These are phyloP conservation scores for Paecilomyces sp. DNA, from an alignment of 2,329 filamentous ascomycete genomes.

Conservation along the genomic window DNA sequence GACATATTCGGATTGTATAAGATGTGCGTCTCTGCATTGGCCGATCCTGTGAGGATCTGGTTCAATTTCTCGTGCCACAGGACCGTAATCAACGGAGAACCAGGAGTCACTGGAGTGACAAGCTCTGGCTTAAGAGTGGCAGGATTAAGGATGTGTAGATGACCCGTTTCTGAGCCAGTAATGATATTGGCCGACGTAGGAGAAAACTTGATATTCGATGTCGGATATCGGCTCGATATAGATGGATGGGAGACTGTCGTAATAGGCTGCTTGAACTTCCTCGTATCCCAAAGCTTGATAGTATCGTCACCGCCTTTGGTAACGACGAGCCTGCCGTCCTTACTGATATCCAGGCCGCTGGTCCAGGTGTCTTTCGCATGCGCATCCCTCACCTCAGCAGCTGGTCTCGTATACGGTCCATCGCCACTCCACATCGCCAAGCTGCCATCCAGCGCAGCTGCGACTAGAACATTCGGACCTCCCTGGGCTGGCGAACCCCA, in stretches of 20 bases:
- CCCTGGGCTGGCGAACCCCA: conserved; percentile 75
- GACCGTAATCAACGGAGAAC: conserved; percentile 73
- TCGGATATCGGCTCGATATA: conserved; percentile 75
- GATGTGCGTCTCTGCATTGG: conserved; percentile 81
- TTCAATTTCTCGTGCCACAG: conserved; percentile 93
- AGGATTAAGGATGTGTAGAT: conserved; percentile 88
- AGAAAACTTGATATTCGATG: conserved; percentile 82
- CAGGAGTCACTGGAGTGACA: conserved; percentile 81
- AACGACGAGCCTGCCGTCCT: conserved; percentile 82
- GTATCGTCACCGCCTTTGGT: conserved; percentile 85
- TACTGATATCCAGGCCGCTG: conserved; percentile 80
- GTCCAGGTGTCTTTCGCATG: conserved; percentile 84
- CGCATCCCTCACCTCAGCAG: conserved; percentile 75
- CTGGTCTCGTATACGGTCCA: conserved; percentile 74
- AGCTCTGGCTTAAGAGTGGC: conserved; percentile 81
- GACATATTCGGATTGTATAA: conserved; percentile 87
- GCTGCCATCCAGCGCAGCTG: conserved; percentile 80
- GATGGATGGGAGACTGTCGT: conserved; percentile 72
- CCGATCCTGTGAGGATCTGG: conserved; percentile 89
- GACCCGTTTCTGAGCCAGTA: conserved; percentile 77
- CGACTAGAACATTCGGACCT: conserved; percentile 70
- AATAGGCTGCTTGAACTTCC: conserved; percentile 88
- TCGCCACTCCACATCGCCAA: conserved; percentile 88
- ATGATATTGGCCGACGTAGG: conserved; percentile 78
- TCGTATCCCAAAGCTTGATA: conserved; percentile 94